Evolutionary conservation across 139 green algal species (phyloP).

Genomic region (Tetraselmis chui): DNA sequence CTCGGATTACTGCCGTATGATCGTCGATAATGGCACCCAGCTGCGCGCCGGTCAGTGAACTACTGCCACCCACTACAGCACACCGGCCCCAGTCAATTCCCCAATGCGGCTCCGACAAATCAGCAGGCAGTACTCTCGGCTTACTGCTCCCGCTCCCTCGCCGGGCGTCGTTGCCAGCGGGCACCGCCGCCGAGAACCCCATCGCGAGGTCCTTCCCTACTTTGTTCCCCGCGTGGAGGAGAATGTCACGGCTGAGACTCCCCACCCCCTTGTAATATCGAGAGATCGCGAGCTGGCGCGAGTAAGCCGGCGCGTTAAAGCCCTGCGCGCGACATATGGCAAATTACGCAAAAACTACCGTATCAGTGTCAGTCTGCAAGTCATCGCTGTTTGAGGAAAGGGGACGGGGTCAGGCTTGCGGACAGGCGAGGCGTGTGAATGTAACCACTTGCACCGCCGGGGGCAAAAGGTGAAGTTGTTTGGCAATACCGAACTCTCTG

Average conservation of each 20-base stretch:
- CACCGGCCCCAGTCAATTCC: not conserved
- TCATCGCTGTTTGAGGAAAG: too few species aligned
- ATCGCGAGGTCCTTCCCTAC: not conserved
- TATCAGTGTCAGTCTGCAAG: too few species aligned
- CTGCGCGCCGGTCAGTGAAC: not conserved
- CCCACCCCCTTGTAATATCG: not conserved
- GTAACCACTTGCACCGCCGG: too few species aligned
- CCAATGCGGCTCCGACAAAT: not conserved
- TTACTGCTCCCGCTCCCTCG: not conserved
- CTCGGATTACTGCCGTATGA: not conserved
- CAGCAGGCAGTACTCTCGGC: not conserved
- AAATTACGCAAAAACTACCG: too few species aligned
- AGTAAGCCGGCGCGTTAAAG: not conserved
- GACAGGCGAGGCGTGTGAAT: too few species aligned
- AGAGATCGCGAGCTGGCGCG: not conserved
- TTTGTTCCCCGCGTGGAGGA: not conserved
- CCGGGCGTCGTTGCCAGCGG: not conserved
- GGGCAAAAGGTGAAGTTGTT: not conserved
- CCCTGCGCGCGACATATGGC: not conserved
- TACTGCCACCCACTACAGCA: not conserved
- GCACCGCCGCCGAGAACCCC: not conserved
- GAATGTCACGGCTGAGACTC: not conserved
- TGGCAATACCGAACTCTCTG: not conserved
- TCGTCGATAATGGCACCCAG: not conserved
- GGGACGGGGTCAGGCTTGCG: too few species aligned